phyloP scores from a whole-genome alignment of 257 asterid genomes.

The Fraxinus pennsylvanica region DNA sequence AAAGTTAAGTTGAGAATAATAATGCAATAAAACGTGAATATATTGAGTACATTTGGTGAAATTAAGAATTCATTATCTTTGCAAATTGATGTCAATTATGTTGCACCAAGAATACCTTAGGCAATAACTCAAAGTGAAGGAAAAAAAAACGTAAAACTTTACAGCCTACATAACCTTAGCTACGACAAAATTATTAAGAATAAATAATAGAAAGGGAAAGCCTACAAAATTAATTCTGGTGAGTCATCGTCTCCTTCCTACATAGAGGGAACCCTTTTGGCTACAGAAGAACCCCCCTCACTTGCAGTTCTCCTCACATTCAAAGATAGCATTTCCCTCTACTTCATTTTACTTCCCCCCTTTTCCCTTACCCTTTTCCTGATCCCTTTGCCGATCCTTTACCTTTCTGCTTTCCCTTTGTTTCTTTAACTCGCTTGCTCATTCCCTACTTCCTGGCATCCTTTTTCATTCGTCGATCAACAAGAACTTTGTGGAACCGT shows the following conservation, averaged over 20 bases:
- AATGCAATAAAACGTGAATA: no score
- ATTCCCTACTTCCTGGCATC: constrained; percentile 63
- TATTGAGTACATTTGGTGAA: no score
- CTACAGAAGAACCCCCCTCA: background rate
- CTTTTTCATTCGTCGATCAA: constrained; percentile 85
- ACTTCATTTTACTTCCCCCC: constrained; percentile 21
- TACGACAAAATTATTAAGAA: no score
- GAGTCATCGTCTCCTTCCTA: background rate
- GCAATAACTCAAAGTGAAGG: no score
- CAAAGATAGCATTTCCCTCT: background rate
- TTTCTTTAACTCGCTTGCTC: constrained; percentile 54
- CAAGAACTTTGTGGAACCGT: no score
- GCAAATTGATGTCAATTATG: no score
- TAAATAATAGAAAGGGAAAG: background rate
- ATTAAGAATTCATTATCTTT: no score
- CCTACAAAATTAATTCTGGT: background rate
- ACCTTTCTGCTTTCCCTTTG: constrained; percentile 64
- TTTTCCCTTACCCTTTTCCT: constrained; percentile 27
- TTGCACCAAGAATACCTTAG: no score
- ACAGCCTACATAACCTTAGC: no score
- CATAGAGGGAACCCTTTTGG: background rate
- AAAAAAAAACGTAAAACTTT: no score
- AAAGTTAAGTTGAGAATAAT: no score
- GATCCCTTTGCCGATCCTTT: constrained; percentile 40
- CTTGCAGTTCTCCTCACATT: background rate